Evolutionary conservation across 345 rosid species (phyloP), one percentile per base, ranked within the genome.

Genomic region (Arabidopsis suecica): DNA sequence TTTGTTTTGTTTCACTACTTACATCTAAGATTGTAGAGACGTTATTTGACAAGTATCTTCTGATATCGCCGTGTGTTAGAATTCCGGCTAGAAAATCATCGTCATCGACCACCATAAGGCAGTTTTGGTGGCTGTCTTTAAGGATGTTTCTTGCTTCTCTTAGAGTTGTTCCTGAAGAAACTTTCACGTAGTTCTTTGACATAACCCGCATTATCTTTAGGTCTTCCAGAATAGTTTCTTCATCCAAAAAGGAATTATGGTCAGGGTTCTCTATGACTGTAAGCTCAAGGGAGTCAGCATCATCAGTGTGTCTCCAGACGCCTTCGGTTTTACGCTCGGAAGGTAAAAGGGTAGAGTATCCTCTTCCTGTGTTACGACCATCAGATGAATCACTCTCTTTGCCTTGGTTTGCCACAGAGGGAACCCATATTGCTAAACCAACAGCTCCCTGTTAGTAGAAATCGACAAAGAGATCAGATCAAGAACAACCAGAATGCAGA

Each of bases 391-490:
- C 94, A 53, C 83, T 69, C 82, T 88, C 97, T 88, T 86, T 95
- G 72, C 78, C 78, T 68, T 88, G 97, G 82, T 95, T 92, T 78
- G 88, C 71, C 77, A 92, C 96, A 38, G 99, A 95, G 33, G 99
- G 97, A 65, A 95, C 99, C 99, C 99, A 95, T 84, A 95, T 95
- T 23, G 99, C 99, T 76, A 95, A 85, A 71, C 99, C 99, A 76
- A 95, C 97, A 51, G 99, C 97, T 70, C 99, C 99, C 97, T 95
- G 77, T 50, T 73, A 58, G 61, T 66, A 41, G 28, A 74, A 54
- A 64, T 71, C 25, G 49, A 62, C 72, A 30, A 34, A 57, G 23
- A 49, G 61, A 65, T 50, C 32, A 41, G 55, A 65, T 65, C 62
- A 65, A n/a, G 10, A 75, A 42, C 47, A 48, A 65, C 13, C 57